phyloP scores from a whole-genome alignment of 257 asterid genomes.

The Primulina tabacum region DNA sequence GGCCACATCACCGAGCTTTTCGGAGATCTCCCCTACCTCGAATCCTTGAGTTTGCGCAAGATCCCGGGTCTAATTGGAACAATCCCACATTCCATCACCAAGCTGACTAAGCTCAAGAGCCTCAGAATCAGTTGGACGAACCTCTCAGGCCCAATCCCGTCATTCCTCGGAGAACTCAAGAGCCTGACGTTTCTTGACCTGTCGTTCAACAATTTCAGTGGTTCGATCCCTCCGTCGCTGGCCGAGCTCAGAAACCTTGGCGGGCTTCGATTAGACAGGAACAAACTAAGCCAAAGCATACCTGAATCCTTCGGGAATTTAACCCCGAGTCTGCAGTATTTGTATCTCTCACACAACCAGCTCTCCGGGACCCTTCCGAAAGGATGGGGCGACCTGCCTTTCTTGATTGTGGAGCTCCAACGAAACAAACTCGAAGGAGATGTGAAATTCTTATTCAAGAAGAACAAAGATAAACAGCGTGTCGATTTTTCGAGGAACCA shows the following conservation, averaged over 20 bases:
- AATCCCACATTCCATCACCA: not conserved
- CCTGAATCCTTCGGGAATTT: conserved; percentile 51
- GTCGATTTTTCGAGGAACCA: conserved; percentile 48
- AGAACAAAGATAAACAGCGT: conserved; percentile 35
- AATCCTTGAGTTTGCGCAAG: conserved; percentile 28
- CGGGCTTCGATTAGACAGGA: conserved; percentile 38
- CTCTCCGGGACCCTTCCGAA: conserved; percentile 50
- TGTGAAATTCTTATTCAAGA: conserved; percentile 48
- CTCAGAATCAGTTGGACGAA: conserved; percentile 35
- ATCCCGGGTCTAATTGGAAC: conserved; percentile 45
- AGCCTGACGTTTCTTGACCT: conserved; percentile 34
- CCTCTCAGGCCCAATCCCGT: conserved; percentile 48
- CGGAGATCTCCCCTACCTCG: conserved; percentile 48
- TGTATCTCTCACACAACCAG: conserved; percentile 55
- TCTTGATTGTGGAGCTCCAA: conserved; percentile 36
- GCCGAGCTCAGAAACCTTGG: conserved; percentile 33
- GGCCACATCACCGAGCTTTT: conserved; percentile 49
- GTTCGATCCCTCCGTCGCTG: conserved; percentile 46
- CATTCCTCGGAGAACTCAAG: conserved; percentile 36
- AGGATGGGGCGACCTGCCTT: conserved; percentile 31
- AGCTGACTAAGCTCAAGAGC: not conserved
- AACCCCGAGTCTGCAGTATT: conserved; percentile 29
- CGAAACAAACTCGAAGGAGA: conserved; percentile 64
- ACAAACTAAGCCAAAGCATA: conserved; percentile 51
- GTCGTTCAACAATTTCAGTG: conserved; percentile 39